These are phyloP conservation scores for Tulasnella sp. DNA, from an alignment of 768 basidiomycete species.

Conservation along the genomic window DNA sequence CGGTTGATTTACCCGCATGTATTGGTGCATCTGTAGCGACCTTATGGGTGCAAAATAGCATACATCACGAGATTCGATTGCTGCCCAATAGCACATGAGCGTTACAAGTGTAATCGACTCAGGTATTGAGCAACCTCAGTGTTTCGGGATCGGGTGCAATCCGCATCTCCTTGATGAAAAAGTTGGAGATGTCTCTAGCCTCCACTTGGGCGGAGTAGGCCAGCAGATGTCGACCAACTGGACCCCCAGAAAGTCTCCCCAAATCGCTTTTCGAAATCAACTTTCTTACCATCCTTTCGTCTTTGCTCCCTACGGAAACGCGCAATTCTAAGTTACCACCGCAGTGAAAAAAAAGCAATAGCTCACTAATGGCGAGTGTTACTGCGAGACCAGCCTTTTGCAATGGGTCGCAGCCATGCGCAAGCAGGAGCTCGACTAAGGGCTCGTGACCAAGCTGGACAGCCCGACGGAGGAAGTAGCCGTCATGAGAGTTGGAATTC, in stretches of 20 bases:
- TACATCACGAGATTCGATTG: too few species aligned
- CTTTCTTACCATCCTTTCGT: background rate
- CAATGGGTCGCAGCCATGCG: slow-evolving; percentile 64
- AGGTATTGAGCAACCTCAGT: background rate
- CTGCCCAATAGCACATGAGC: background rate
- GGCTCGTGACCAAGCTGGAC: slow-evolving; percentile 61
- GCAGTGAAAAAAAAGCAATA: too few species aligned
- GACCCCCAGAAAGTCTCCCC: background rate
- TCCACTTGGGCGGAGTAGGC: slow-evolving; percentile 58
- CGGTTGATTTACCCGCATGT: too few species aligned
- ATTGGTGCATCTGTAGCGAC: too few species aligned
- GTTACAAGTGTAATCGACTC: background rate
- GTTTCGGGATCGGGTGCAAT: slow-evolving; percentile 31
- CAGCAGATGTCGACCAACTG: slow-evolving; percentile 55
- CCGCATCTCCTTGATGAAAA: slow-evolving; percentile 64
- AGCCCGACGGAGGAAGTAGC: slow-evolving; percentile 78
- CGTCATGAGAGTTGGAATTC: slow-evolving; percentile 57
- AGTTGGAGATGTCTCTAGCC: slow-evolving; percentile 67
- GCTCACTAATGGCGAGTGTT: slow-evolving; percentile 66
- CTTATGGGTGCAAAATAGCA: background rate
- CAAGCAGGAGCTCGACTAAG: slow-evolving; percentile 66
- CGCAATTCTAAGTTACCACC: background rate
- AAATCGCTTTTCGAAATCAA: background rate
- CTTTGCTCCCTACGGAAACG: background rate
- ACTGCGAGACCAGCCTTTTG: slow-evolving; percentile 62